phyloP scores from a whole-genome alignment of 352 stramenopile species.

The Albugo laibachii region DNA sequence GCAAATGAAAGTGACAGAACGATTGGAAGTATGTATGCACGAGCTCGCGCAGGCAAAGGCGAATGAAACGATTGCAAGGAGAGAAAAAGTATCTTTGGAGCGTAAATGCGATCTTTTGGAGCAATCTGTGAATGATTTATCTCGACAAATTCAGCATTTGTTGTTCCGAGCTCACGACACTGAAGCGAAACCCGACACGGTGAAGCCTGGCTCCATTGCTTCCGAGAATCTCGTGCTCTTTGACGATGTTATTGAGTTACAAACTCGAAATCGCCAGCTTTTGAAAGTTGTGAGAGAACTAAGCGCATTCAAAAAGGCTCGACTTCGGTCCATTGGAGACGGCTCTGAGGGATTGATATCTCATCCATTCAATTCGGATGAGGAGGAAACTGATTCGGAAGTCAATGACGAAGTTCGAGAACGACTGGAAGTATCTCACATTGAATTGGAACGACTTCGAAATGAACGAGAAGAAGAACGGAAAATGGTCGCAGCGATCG shows the following conservation, averaged over 20 bases:
- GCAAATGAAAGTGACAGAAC: constrained; percentile 54
- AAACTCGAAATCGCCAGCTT: constrained; percentile 83
- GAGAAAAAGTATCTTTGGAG: constrained; percentile 44
- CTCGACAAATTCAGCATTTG: constrained; percentile 81
- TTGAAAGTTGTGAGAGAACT: constrained; percentile 61
- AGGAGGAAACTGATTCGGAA: constrained; percentile 16
- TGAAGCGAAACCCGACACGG: background rate
- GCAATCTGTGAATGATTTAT: constrained; percentile 78
- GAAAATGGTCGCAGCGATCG: constrained; percentile 84
- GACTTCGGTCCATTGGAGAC: constrained; percentile 3
- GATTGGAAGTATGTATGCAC: constrained; percentile 34
- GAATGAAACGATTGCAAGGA: constrained; percentile 35
- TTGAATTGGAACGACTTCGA: constrained; percentile 68
- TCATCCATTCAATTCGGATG: constrained; percentile 20
- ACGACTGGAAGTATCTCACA: constrained; percentile 28
- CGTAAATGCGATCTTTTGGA: constrained; percentile 51
- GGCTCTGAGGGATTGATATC: constrained; percentile 6
- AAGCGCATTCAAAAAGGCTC: constrained; percentile 27
- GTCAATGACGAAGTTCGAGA: constrained; percentile 15
- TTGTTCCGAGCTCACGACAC: constrained; percentile 57
- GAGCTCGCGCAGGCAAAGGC: constrained; percentile 52
- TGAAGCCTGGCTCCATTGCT: constrained; percentile 12
- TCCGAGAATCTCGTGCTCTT: constrained; percentile 75
- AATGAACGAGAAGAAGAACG: constrained; percentile 49
- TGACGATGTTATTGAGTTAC: constrained; percentile 74